phyloP scores from a whole-genome alignment of 306 rosid genomes.

The Dalbergia oliveri region DNA sequence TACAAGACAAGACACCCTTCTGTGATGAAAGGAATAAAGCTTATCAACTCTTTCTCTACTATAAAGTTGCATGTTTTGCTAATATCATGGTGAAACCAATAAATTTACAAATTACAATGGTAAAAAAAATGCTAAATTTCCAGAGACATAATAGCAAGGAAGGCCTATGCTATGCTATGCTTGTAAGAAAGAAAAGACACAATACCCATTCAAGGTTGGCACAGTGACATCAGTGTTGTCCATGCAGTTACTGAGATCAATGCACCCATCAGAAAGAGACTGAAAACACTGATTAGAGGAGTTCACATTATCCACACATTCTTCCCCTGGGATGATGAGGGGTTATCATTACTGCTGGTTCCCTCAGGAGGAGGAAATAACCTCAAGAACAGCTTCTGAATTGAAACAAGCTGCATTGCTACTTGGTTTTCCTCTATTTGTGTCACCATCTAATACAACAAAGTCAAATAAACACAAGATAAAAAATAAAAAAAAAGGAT shows the following conservation, averaged over 20 bases:
- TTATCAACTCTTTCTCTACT: neutral
- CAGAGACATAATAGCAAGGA: slow-evolving; percentile 14
- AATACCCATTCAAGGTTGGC: slow-evolving; percentile 94
- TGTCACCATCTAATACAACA: slow-evolving; percentile 65
- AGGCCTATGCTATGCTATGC: neutral
- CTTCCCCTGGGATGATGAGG: slow-evolving; percentile 39
- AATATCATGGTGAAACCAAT: neutral
- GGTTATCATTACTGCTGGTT: slow-evolving; percentile 27
- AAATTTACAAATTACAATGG: too few relatives aligned
- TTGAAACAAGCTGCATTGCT: slow-evolving; percentile 66
- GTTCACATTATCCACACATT: slow-evolving; percentile 35
- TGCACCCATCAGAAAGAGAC: slow-evolving; percentile 57
- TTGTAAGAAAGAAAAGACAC: neutral
- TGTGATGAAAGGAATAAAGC: neutral
- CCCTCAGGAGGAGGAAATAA: slow-evolving; percentile 56
- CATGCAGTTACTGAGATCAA: slow-evolving; percentile 84
- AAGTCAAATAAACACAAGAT: slow-evolving; percentile 20
- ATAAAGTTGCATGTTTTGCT: neutral
- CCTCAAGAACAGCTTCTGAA: slow-evolving; percentile 72
- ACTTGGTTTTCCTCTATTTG: slow-evolving; percentile 62
- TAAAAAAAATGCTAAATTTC: neutral
- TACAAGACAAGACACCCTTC: neutral
- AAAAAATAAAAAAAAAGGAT: neutral
- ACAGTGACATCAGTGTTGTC: slow-evolving; percentile 71
- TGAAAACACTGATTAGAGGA: slow-evolving; percentile 32